phyloP scores from a whole-genome alignment of 2,329 filamentous ascomycete genomes.

The Fusarium palustre region DNA sequence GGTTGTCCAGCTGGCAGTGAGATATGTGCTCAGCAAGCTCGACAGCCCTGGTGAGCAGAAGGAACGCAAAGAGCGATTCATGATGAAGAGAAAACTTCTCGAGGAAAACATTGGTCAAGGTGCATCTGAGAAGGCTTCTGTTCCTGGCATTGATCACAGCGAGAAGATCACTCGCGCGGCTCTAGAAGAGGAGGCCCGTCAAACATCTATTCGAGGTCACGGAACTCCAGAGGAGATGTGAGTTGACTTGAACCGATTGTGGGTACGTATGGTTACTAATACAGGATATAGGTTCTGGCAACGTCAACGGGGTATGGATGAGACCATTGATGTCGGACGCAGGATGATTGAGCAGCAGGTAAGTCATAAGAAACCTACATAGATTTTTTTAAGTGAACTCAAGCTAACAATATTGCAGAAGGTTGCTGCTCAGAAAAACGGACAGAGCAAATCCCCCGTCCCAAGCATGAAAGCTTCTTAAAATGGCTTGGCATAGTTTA shows the following conservation, averaged over 20 bases:
- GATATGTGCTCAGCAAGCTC: conserved; percentile 79
- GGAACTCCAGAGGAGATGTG: conserved; percentile 65
- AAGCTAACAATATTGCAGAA: conserved; percentile 27
- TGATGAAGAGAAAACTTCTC: conserved; percentile 82
- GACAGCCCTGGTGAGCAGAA: conserved; percentile 89
- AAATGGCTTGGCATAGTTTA: background rate
- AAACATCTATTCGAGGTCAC: conserved; percentile 61
- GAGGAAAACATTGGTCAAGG: conserved; percentile 75
- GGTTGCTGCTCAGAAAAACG: conserved; percentile 24
- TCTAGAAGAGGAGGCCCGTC: conserved; percentile 72
- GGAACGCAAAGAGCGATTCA: conserved; percentile 83
- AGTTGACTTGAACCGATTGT: conserved; percentile 36
- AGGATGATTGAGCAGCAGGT: conserved; percentile 64
- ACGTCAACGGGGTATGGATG: conserved; percentile 67
- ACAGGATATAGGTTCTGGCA: conserved; percentile 66
- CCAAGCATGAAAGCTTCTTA: conserved; percentile 42
- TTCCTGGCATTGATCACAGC: conserved; percentile 61
- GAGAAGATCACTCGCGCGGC: conserved; percentile 73
- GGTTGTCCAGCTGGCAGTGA: conserved; percentile 77
- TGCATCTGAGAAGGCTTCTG: conserved; percentile 61
- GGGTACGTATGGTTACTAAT: conserved; percentile 36
- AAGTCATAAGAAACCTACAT: conserved; percentile 9
- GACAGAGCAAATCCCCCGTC: conserved; percentile 29
- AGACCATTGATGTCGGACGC: conserved; percentile 68
- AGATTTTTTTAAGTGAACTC: background rate